phyloP scores from a whole-genome alignment of 2,329 filamentous ascomycete genomes.

The Helminthosporium solani region DNA sequence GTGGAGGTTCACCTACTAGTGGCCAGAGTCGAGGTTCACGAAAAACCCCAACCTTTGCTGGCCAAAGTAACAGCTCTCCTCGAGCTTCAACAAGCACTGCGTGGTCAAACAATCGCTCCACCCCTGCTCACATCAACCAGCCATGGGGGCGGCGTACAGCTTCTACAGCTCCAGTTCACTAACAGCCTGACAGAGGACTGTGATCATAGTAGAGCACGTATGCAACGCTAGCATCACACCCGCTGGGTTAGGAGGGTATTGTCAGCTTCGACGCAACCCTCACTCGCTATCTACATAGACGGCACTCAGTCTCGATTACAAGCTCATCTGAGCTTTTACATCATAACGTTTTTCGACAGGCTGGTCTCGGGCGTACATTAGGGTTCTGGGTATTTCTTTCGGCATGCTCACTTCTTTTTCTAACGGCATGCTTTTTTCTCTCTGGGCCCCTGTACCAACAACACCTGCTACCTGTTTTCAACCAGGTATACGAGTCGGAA shows the following conservation, averaged over 20 bases:
- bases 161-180: constrained; percentile 25
- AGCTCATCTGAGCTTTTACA: background rate
- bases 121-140: constrained; percentile 17
- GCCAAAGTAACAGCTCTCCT: constrained; percentile 23
- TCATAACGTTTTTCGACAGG: background rate
- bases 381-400: constrained; percentile 7
- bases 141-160: constrained; percentile 30
- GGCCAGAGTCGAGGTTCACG: constrained; percentile 29
- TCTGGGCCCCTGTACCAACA: constrained; percentile 11
- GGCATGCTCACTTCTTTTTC: constrained; percentile 9
- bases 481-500: background rate
- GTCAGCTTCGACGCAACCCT: background rate
- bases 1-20: constrained; percentile 11
- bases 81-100: constrained; percentile 27
- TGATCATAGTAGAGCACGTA: background rate
- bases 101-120: constrained; percentile 31
- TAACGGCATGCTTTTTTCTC: constrained; percentile 6
- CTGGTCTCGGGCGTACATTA: background rate
- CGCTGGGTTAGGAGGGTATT: background rate
- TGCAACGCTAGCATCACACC: background rate
- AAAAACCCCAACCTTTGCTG: constrained; percentile 33
- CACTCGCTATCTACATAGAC: background rate
- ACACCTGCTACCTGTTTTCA: background rate
- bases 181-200: background rate
- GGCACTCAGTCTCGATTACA: background rate